A percentile compares a stretch with the other conserved stretches of the same genome.
Conservation (phyloP, 1,284 basidiomycete species). For the Neolentinus lepideus region DNA sequence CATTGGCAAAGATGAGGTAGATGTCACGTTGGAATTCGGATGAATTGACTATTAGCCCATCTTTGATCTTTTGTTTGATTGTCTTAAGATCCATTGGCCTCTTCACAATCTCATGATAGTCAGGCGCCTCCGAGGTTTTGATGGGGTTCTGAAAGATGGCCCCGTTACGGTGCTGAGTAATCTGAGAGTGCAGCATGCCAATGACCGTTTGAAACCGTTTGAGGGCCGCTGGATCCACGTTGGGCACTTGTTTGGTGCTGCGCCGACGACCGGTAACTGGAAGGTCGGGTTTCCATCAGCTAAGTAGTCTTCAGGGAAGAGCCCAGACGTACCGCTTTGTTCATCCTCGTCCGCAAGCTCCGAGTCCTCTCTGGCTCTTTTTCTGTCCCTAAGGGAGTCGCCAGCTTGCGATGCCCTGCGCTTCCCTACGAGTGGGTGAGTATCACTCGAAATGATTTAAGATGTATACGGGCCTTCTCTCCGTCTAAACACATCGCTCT, state of each 20-base stretch:
- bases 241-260: constrained; percentile 19
- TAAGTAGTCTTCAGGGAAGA: background rate
- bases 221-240: constrained; percentile 42
- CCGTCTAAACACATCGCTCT: background rate
- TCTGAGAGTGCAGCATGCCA: constrained; percentile 71
- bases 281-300: background rate
- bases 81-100: constrained; percentile 91
- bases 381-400: constrained; percentile 52
- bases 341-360: constrained; percentile 63
- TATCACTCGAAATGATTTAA: background rate
- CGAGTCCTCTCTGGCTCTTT: constrained; percentile 62
- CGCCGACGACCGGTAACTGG: constrained; percentile 20
- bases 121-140: constrained; percentile 79
- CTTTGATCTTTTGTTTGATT: constrained; percentile 76
- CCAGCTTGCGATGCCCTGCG: constrained; percentile 25
- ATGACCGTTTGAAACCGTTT: constrained; percentile 81
- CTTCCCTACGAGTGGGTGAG: background rate
- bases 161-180: constrained; percentile 79
- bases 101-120: constrained; percentile 87
- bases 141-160: constrained; percentile 91
- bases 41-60: constrained; percentile 73
- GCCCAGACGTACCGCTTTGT: constrained; percentile 3
- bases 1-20: constrained; percentile 91
- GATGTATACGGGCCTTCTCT: background rate
- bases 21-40: constrained; percentile 87